A percentile compares a stretch with the other conserved stretches of the same genome.
phyloP scores from a whole-genome alignment of 108 stramenopile species.

The Cyclostephanos invisitatus region DNA sequence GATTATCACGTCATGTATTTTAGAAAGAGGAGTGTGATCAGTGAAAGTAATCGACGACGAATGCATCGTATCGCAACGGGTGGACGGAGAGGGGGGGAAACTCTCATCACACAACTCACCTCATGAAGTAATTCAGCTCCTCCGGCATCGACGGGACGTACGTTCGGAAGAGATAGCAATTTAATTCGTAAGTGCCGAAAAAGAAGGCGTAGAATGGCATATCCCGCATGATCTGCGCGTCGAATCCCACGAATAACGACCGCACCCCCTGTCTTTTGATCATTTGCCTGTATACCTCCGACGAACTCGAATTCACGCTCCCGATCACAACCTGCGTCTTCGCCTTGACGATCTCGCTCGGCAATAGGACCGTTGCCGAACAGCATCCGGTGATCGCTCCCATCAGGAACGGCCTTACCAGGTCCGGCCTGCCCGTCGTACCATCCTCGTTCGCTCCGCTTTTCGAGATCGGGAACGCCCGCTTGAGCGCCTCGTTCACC shows the following conservation, averaged over 20 bases:
- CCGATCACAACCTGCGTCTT: slow-evolving; percentile 85
- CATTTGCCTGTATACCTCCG: slow-evolving; percentile 72
- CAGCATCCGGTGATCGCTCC: slow-evolving; percentile 85
- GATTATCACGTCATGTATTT: too few species aligned
- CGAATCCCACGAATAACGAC: slow-evolving; percentile 77
- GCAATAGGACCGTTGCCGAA: slow-evolving; percentile 76
- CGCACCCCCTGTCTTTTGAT: slow-evolving; percentile 60
- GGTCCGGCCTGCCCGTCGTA: slow-evolving; percentile 56
- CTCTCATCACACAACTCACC: too few species aligned
- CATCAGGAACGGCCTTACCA: slow-evolving; percentile 82
- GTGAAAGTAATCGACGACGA: too few species aligned
- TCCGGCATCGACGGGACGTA: slow-evolving; percentile 84
- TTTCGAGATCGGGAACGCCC: slow-evolving; percentile 75
- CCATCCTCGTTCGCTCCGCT: not conserved
- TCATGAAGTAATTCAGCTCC: slow-evolving; percentile 83
- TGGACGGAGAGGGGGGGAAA: too few species aligned
- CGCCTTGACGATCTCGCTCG: slow-evolving; percentile 86
- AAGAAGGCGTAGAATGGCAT: slow-evolving; percentile 83
- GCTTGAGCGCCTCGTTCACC: slow-evolving; percentile 86
- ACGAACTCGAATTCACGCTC: slow-evolving; percentile 45
- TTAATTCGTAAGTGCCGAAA: slow-evolving; percentile 85
- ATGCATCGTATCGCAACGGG: too few species aligned
- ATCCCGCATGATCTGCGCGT: slow-evolving; percentile 88
- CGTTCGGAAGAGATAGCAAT: slow-evolving; percentile 78
- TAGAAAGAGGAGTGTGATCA: too few species aligned